Evolutionary conservation across 2,329 filamentous ascomycete genomes (phyloP), one percentile per base, ranked within the genome.

Genomic region (Bipolaris zeicola): DNA sequence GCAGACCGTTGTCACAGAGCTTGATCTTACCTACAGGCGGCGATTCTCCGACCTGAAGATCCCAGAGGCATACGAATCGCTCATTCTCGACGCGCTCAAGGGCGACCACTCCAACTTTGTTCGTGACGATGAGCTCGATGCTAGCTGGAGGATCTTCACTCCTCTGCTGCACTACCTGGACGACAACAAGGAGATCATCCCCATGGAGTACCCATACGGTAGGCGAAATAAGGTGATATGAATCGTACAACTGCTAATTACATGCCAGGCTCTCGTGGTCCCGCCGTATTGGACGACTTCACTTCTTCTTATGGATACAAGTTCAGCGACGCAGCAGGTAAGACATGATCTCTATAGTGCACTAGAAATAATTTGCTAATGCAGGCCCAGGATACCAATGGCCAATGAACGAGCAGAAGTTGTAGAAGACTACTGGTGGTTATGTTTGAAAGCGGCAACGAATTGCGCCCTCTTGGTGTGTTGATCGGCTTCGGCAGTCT

Each of bases 121-220:
- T 37, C 73, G 76, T 68, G 76, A 78, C 61, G 76, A 78, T 74
- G 95, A 99, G 82, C 85, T 99, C 28, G 95, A 99, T 73, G 92
- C 95, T 58, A 95, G 90, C 81, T 99, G 95, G 95, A 92, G 93
- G 78, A 96, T 99, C 79, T 99, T 99, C 81, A 96, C 92, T 1
- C 95, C 95, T 67, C 88, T 99, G 36, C 85, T 99, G 62, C 94
- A 99, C 83, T 99, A 99, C 81, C 87, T 99, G 11, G 96, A 99
- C 65, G 92, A 97, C 76, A 97, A 98, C 85, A 96, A 96, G 85
- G 95, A 99, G 81, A 98, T 99, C 66, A 91, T 96, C 58, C 95
- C 95, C 24, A 99, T 99, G 95, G 94, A 97, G 75, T 99, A 99
- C 81, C 94, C 96, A 66, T 99, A 99, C 76, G 95, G 95, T 97